phyloP scores from a whole-genome alignment of 306 rosid species.

The Cicer cuneatum region DNA sequence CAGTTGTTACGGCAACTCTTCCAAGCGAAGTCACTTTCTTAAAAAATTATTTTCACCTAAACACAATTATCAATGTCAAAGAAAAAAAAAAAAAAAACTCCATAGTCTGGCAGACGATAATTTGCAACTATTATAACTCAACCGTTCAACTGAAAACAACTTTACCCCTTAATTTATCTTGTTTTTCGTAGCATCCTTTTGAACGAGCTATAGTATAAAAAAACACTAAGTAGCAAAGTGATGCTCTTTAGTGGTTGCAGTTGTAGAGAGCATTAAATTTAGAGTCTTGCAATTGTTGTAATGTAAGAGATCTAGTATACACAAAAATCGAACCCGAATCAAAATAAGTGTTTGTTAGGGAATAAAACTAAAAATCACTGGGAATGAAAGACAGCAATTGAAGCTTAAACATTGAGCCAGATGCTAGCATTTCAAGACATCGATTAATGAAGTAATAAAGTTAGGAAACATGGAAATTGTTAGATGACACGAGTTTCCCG shows the following conservation, averaged over 20 bases:
- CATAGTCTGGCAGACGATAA: neutral
- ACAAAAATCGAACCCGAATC: too few relatives aligned
- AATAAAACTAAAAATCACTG: too few relatives aligned
- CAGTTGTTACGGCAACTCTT: conserved; percentile 6
- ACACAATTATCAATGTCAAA: neutral
- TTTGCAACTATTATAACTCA: too few relatives aligned
- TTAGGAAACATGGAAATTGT: neutral
- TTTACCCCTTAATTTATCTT: neutral
- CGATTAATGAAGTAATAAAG: neutral
- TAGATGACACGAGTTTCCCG: conserved; percentile 35
- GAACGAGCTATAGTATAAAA: conserved; percentile 14
- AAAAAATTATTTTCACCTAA: neutral
- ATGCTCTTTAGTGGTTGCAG: neutral
- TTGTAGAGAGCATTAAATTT: too few relatives aligned
- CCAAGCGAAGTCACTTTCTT: conserved; percentile 22
- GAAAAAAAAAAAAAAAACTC: conserved; percentile 8
- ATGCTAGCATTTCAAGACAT: neutral
- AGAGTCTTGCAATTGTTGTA: too few relatives aligned
- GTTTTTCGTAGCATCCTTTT: neutral
- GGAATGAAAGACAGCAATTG: too few relatives aligned
- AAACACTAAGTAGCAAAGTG: neutral
- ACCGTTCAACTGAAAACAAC: neutral
- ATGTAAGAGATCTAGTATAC: too few relatives aligned
- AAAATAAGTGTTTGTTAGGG: neutral
- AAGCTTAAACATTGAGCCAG: too few relatives aligned